phyloP scores from a whole-genome alignment of 129 eudicot species.

The Solidago caesia region DNA sequence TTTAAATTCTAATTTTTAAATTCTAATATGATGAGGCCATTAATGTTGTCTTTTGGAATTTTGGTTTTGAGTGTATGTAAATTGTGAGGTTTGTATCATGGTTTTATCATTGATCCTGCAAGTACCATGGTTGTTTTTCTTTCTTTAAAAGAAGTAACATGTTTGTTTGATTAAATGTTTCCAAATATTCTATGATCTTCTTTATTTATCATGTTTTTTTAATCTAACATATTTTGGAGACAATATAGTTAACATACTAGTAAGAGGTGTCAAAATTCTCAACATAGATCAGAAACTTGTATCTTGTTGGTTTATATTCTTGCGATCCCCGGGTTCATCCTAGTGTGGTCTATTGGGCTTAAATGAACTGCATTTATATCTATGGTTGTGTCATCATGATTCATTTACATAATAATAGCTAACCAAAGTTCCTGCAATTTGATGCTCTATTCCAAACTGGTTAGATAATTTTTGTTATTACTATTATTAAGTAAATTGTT shows the following conservation, averaged over 20 bases:
- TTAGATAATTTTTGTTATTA: not conserved
- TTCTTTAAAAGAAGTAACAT: not conserved
- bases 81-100: slow-evolving; percentile 3
- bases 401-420: not conserved
- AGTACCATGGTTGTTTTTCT: no score
- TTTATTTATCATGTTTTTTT: no score
- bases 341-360: not conserved
- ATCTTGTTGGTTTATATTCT: not conserved
- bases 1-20: not conserved
- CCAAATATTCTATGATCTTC: no score
- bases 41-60: not conserved
- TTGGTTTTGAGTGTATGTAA: not conserved
- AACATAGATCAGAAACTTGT: not conserved
- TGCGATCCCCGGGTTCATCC: no score
- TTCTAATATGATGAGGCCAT: not conserved
- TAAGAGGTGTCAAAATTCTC: no score
- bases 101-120: no score
- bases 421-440: not conserved
- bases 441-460: slow-evolving; percentile 9
- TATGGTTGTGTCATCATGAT: not conserved
- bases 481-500: not conserved
- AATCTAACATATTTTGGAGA: no score
- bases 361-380: not conserved
- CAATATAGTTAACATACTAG: not conserved
- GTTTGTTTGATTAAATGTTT: not conserved